Evolutionary conservation across 108 stramenopile species (phyloP), one percentile per base, ranked within the genome.

Genomic region (Bacterosira constricta): DNA sequence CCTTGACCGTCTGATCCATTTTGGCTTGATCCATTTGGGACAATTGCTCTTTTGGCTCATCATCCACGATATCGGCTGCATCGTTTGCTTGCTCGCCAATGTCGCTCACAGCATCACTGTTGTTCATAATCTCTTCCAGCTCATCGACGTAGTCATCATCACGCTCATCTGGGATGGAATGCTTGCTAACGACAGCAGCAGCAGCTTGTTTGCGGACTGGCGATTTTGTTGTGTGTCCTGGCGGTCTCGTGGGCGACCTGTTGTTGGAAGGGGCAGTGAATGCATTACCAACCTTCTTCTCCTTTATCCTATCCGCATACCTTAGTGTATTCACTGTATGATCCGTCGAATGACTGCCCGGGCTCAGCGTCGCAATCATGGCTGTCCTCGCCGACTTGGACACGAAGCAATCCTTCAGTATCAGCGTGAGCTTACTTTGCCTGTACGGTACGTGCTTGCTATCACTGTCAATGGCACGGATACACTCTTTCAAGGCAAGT

Each of bases 321-420:
- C 99, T 86, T 39, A 99, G 77, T 9, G 99, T 99, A 71, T 99
- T 99, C 31, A 98, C 50, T 4, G 98, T 98, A 70, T 99, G 98
- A 77, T 99, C 99, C 4, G 97, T 88, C 6, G 95, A 82, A 0
- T 90, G 90, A 0, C 95, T 93, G 6, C 87, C 95, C 0, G 99
- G 99, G 8, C 90, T 90, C 13, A 99, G 86, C 9, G 93, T 97
- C 6, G 97, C 97, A 81, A 99, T 98, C 98, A 99, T 99, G 18
- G 96, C 97, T 6, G 98, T 98, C 39, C 91, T 88, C 32, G 97
- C 93, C 35, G 69, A 45, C 25, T 82, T 87, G n/a, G 89, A 84
- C 26, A 95, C 93, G 80, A 99, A 99, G 64, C 92, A 93, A 77
- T 99, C 98, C 71, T 99, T 98, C 27, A 99, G 81, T 47, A 98